phyloP scores from a whole-genome alignment of 306 rosid species.

The Rubus parviflorus region DNA sequence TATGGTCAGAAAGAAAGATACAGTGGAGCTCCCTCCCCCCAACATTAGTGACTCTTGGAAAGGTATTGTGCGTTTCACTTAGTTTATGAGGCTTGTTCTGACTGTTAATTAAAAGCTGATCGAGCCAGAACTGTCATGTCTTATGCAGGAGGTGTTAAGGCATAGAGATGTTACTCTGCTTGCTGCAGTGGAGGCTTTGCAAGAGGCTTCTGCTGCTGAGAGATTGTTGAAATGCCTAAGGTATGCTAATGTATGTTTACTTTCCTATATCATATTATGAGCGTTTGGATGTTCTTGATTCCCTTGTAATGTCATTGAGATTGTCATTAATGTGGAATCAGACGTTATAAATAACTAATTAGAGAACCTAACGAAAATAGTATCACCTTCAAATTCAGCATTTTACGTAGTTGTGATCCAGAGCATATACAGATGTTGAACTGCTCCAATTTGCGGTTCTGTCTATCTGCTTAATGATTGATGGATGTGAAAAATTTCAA shows the following conservation, averaged over 20 bases:
- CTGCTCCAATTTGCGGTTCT: not conserved
- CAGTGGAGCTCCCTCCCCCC: constrained; percentile 28
- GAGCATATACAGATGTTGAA: not conserved
- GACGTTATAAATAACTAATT: not conserved
- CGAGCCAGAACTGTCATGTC: not conserved
- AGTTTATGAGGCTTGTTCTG: not conserved
- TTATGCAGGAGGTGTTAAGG: constrained; percentile 29
- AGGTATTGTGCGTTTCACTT: constrained; percentile 24
- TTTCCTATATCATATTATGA: not conserved
- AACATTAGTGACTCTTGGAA: constrained; percentile 30
- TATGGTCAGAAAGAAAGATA: constrained; percentile 18
- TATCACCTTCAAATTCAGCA: not conserved
- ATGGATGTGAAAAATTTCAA: not conserved
- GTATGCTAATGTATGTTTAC: constrained; percentile 2
- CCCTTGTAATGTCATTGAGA: not conserved
- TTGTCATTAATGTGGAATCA: not conserved
- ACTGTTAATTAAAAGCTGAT: not conserved
- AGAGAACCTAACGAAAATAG: not conserved
- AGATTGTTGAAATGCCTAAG: constrained; percentile 37
- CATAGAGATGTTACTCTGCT: constrained; percentile 28
- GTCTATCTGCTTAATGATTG: not conserved
- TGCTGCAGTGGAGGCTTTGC: constrained; percentile 42
- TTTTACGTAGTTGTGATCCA: not conserved
- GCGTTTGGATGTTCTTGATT: not conserved
- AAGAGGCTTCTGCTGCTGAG: constrained; percentile 41